These are phyloP conservation scores for Fusarium secorum DNA, from an alignment of 2,329 filamentous ascomycete species.

Conservation along the genomic window DNA sequence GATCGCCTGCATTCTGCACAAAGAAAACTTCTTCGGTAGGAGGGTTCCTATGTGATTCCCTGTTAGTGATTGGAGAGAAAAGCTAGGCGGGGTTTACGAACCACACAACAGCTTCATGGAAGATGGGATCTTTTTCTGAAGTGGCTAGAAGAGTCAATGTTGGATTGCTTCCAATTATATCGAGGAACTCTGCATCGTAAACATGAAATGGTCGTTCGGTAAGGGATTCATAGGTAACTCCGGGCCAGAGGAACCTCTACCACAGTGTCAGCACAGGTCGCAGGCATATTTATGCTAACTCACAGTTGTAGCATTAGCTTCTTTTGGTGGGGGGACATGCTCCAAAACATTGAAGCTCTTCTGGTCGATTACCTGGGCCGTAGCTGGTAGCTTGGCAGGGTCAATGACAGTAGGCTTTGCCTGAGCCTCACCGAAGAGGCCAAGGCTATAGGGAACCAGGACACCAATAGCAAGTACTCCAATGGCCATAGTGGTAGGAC, in stretches of 20 bases:
- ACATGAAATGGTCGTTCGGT: constrained; percentile 37
- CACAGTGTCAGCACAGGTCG: neutral
- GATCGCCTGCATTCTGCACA: constrained; percentile 59
- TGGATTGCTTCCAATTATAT: constrained; percentile 58
- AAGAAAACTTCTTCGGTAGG: constrained; percentile 63
- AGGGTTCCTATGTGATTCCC: constrained; percentile 39
- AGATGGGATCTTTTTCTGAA: constrained; percentile 55
- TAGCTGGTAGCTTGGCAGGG: constrained; percentile 6
- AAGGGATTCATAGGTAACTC: constrained; percentile 34
- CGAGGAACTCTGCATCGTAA: constrained; percentile 60
- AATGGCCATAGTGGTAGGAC: neutral
- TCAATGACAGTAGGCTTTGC: neutral
- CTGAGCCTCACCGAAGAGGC: neutral
- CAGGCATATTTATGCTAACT: accelerated
- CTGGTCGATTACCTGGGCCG: constrained; percentile 36
- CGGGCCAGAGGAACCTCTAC: constrained; percentile 34
- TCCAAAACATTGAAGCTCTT: constrained; percentile 35
- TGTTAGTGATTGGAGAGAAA: neutral
- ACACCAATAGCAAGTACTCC: neutral
- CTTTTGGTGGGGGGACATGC: constrained; percentile 19
- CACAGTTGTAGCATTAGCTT: constrained; percentile 34
- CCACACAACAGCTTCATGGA: constrained; percentile 66
- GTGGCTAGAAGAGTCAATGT: constrained; percentile 59
- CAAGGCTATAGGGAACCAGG: neutral
- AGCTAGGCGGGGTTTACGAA: neutral